Evolutionary conservation across 164 flowering plant genomes (phyloP).

Genomic region (Umbilicus rupestris): DNA sequence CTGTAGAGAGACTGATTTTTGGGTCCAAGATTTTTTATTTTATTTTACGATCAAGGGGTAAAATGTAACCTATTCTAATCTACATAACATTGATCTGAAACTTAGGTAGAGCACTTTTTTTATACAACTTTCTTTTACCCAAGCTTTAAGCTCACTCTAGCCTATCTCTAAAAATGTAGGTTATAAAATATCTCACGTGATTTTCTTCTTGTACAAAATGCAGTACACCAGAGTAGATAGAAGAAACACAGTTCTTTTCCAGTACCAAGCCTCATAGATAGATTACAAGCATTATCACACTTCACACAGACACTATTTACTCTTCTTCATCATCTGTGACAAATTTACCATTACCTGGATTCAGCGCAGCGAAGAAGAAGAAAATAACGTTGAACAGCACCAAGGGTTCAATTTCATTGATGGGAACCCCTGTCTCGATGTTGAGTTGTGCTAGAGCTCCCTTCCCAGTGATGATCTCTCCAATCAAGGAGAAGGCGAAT

Average conservation of each 20-base stretch:
- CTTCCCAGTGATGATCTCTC: constrained; percentile 89
- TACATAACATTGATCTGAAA: too few species aligned
- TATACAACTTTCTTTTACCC: too few species aligned
- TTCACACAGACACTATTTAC: background rate
- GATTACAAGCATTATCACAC: constrained; percentile 1
- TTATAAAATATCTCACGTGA: too few species aligned
- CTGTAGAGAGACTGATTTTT: too few species aligned
- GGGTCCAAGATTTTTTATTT: too few species aligned
- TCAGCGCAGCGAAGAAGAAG: constrained; percentile 91
- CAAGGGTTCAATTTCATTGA: constrained; percentile 82
- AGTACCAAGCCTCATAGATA: background rate
- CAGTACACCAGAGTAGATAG: too few species aligned
- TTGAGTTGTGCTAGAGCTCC: constrained; percentile 91
- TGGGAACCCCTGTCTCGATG: constrained; percentile 92
- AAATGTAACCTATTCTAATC: too few species aligned
- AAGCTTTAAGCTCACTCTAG: too few species aligned
- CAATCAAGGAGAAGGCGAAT: constrained; percentile 86
- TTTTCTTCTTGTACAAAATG: background rate
- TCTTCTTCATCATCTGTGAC: constrained; percentile 75
- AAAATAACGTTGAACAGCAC: constrained; percentile 73
- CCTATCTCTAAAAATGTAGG: too few species aligned
- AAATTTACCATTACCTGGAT: constrained; percentile 93
- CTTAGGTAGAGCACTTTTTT: too few species aligned
- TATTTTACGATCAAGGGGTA: too few species aligned
- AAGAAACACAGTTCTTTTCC: background rate